Base-by-base conservation (phyloP, 2,329 filamentous ascomycete genomes). In the Tolypocladium inflatum region DNA sequence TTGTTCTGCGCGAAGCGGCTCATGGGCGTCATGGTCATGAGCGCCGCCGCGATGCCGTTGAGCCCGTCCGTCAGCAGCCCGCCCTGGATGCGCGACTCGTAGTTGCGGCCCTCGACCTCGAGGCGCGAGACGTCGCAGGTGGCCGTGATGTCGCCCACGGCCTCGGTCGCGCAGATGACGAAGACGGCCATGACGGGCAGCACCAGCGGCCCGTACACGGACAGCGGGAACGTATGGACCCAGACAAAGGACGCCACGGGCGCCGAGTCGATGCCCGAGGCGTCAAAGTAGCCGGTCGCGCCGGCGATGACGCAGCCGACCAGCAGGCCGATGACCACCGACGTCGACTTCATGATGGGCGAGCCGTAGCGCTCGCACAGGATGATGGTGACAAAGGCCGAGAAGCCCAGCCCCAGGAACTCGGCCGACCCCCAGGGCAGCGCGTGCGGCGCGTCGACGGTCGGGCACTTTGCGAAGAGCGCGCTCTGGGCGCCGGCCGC, bases 1-100 rank as follows among this genome's bases (percentile, higher is more conserved):
- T 93, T 92, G 75, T 93, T 93, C 70, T 92, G 89, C 0, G 89
- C 89, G 64, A 92, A 92, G 0, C 86, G 88, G 1, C 84, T 86
- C 83, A 92, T 89, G 37, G 89, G 89, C 0, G 88, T 89, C 63
- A 90, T 89, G 54, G 89, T 93, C 75, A 86, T 88, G 38, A 94
- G 80, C 1, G 85, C 88, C 19, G 89, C 88, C 19, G 93, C 75
- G 62, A 91, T 75, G 41, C 89, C 88, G 65, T 90, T 90, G 55
- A 91, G 64, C 1, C 89, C 90, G 64, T 94, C 90, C 0, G 89
- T 88, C 4, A 94, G 72, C 19, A 93, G 82, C 39, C 89, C 89
- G 15, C 89, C 89, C 71, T 92, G 89, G 65, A 93, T 89, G 11
- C 88, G 82, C 45, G 83, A 88, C 71, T 92, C 88, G 73, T 90